These are phyloP conservation scores for Drechslerella coelobrocha DNA, from an alignment of 2,329 filamentous ascomycete species.

Conservation along the genomic window DNA sequence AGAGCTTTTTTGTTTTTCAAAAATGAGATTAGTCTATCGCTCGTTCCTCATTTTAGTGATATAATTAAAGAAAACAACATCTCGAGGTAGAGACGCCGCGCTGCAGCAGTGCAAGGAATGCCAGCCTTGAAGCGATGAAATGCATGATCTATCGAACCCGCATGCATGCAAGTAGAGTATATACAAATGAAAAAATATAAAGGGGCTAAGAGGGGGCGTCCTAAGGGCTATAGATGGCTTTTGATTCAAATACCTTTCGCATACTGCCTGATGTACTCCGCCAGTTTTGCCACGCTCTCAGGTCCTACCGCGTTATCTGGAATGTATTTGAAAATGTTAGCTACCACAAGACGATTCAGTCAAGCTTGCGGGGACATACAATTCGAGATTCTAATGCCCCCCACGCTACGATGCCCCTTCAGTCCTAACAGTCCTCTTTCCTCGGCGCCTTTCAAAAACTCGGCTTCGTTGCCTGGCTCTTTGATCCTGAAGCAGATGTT, in stretches of 20 bases:
- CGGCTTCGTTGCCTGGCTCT: conserved; percentile 71
- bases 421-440: conserved; percentile 75
- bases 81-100: too few species aligned
- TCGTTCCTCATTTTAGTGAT: too few species aligned
- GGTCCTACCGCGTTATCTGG: conserved; percentile 62
- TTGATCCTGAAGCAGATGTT: conserved; percentile 89
- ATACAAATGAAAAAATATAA: too few species aligned
- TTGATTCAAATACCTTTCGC: conserved; percentile 57
- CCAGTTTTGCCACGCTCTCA: conserved; percentile 72
- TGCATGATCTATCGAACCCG: too few species aligned
- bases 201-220: too few species aligned
- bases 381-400: conserved; percentile 83
- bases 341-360: background rate
- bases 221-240: too few species aligned
- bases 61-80: too few species aligned
- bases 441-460: conserved; percentile 76
- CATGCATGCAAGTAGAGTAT: too few species aligned
- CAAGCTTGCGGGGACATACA: conserved; percentile 72
- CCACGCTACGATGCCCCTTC: conserved; percentile 86
- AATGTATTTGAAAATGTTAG: background rate
- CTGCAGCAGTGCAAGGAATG: too few species aligned
- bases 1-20: too few species aligned
- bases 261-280: conserved; percentile 67
- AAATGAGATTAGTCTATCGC: too few species aligned
- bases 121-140: too few species aligned